Conservation (phyloP, 495 filamentous ascomycete species). For the Terfezia claveryi region DNA sequence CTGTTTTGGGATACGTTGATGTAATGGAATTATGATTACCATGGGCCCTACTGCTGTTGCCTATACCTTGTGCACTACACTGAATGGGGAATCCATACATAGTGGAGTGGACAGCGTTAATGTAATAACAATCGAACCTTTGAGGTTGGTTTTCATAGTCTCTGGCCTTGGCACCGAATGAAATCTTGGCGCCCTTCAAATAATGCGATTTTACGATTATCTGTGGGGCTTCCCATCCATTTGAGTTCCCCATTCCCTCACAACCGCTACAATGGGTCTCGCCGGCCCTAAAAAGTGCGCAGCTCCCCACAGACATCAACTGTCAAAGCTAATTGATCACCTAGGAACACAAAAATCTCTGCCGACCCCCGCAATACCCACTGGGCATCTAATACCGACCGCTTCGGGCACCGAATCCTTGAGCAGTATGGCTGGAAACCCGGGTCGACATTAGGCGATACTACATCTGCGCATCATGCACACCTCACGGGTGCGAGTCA, state of each 20-base stretch:
- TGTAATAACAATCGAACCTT: no score
- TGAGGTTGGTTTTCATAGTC: no score
- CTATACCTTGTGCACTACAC: no score
- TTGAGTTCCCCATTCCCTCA: not conserved
- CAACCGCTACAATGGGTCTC: slow-evolving; percentile 39
- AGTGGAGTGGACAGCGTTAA: no score
- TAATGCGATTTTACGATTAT: no score
- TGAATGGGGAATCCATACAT: no score
- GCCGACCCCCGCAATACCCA: slow-evolving; percentile 82
- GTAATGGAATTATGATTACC: no score
- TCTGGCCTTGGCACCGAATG: no score
- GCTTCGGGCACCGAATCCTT: slow-evolving; percentile 73
- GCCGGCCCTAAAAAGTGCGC: slow-evolving; percentile 48
- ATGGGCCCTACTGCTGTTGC: no score
- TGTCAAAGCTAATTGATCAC: slow-evolving; percentile 3
- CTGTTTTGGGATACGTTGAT: no score
- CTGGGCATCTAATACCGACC: slow-evolving; percentile 61
- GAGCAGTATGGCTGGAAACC: slow-evolving; percentile 76
- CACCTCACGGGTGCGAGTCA: slow-evolving; percentile 54
- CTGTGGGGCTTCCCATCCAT: no score
- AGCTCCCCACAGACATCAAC: not conserved
- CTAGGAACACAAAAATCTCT: slow-evolving; percentile 59
- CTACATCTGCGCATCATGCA: slow-evolving; percentile 40
- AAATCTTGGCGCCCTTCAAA: no score
- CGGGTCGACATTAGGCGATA: slow-evolving; percentile 53